Evolutionary conservation across 148 eudicot genomes (phyloP).

Genomic region (Pharnaceum exiguum): DNA sequence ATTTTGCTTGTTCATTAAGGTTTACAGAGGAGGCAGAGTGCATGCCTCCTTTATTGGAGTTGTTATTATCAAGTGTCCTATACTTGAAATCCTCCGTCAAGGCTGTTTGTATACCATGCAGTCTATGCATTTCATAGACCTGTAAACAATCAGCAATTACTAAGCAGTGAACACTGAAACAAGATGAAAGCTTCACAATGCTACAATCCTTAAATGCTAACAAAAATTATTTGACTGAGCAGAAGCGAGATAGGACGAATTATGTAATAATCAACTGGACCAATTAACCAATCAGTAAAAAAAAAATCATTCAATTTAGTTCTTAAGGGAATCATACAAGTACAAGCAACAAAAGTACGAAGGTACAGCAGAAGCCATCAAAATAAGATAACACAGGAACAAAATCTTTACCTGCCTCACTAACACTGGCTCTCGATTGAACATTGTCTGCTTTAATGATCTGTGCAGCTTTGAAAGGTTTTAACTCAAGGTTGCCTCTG

Average conservation of each 20-base stretch:
- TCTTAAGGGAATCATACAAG: too few species aligned
- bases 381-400: not conserved
- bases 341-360: not conserved
- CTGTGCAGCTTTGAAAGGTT: slow-evolving; percentile 21
- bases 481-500: slow-evolving; percentile 26
- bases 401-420: slow-evolving; percentile 44
- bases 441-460: slow-evolving; percentile 44
- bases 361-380: not conserved
- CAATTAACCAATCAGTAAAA: too few species aligned
- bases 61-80: slow-evolving; percentile 19
- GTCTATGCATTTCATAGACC: slow-evolving; percentile 56
- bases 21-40: slow-evolving; percentile 9
- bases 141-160: slow-evolving; percentile 24
- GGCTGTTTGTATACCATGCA: slow-evolving; percentile 37
- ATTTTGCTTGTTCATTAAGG: slow-evolving; percentile 3
- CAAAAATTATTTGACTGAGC: too few species aligned
- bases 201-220: not conserved
- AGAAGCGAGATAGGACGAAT: too few species aligned
- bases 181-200: not conserved
- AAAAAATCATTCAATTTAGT: too few species aligned
- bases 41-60: slow-evolving; percentile 10
- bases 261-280: too few species aligned
- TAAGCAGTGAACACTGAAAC: not conserved
- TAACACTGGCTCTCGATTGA: slow-evolving; percentile 48
- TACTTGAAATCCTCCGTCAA: slow-evolving; percentile 31